Conservation (phyloP, 192 early-diverging fungal species). For the Coemansia erecta region DNA sequence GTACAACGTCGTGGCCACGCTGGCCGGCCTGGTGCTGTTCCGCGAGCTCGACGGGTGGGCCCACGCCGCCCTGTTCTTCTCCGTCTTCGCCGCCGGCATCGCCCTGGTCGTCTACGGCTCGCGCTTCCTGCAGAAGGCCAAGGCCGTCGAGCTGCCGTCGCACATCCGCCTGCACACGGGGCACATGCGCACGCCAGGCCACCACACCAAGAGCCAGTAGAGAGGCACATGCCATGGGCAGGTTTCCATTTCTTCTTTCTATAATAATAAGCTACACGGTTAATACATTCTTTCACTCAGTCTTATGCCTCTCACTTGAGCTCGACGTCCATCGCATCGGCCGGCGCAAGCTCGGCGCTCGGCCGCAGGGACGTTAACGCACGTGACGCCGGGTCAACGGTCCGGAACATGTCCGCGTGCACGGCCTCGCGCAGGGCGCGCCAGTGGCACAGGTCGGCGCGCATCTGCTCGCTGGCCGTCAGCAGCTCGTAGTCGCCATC, state of each 20-base stretch:
- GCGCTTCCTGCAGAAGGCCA: constrained; percentile 36
- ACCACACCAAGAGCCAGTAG: constrained; percentile 9
- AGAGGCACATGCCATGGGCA: neutral
- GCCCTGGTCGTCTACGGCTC: constrained; percentile 41
- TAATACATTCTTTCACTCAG: too few species aligned
- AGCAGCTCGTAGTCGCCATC: constrained; percentile 50
- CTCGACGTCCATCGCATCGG: neutral
- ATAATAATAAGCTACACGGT: neutral
- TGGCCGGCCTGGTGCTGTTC: constrained; percentile 43
- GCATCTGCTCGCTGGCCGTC: constrained; percentile 36
- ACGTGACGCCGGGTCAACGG: constrained; percentile 30
- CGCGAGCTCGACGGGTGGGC: constrained; percentile 36
- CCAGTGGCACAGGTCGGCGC: constrained; percentile 47
- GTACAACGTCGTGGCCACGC: constrained; percentile 48
- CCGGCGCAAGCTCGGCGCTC: too few species aligned
- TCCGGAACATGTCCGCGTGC: constrained; percentile 38
- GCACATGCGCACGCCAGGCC: constrained; percentile 5
- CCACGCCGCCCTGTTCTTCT: constrained; percentile 31
- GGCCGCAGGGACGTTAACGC: constrained; percentile 23
- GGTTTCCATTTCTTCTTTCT: too few species aligned
- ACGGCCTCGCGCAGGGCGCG: constrained; percentile 39
- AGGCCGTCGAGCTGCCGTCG: constrained; percentile 37
- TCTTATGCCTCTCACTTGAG: too few species aligned
- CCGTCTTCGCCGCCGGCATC: constrained; percentile 34
- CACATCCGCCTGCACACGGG: constrained; percentile 48